Evolutionary conservation across 805 yeast genomes (phyloP), one percentile per base, ranked within the genome.

Genomic region (Grigorovia yakushimaensis): DNA sequence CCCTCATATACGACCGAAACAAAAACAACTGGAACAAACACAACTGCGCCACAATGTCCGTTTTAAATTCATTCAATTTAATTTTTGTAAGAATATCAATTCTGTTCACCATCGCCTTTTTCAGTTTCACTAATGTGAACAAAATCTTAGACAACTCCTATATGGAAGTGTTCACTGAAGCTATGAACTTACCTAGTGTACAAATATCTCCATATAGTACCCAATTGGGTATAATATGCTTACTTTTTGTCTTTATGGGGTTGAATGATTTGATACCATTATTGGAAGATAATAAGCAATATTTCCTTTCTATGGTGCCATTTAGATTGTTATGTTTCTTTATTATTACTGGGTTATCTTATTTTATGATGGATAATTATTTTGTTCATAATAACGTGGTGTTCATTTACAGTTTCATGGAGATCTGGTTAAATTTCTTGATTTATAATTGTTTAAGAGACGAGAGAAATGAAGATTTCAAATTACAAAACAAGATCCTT

Each of bases 361-460:
- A 78, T 56, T 46, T 73, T 39, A 72, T 73, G 47, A 65, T 65
- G n/a, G 61, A 67, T 41, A 69, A 72, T 19, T 50, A 58, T 17
- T 60, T 66, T 21, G 49, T 82, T n/a, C 78, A 82, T 57, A 82
- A 82, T 64, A 80, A 78, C 57, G 66, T 78, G 42, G 76, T 81
- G 3, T 81, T 84, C 52, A 66, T 74, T 5, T 81, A 74, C 57
- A 62, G 78, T 27, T 81, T 83, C 51, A 56, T 76, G 51, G 93
- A 84, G 61, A 73, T 82, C 30, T 84, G 89, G 88, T 69, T 79
- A 56, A 78, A 81, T 55, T 78, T 81, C 49, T 65, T 83, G 52
- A 71, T 81, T 33, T 82, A 72, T 61, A 76, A 73, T 57, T 72
- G 81, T 40, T 66, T 84, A 49, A 74, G 79, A 56, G 88, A 83